phyloP scores from a whole-genome alignment of 345 rosid species.

The Cardamine occulta region DNA sequence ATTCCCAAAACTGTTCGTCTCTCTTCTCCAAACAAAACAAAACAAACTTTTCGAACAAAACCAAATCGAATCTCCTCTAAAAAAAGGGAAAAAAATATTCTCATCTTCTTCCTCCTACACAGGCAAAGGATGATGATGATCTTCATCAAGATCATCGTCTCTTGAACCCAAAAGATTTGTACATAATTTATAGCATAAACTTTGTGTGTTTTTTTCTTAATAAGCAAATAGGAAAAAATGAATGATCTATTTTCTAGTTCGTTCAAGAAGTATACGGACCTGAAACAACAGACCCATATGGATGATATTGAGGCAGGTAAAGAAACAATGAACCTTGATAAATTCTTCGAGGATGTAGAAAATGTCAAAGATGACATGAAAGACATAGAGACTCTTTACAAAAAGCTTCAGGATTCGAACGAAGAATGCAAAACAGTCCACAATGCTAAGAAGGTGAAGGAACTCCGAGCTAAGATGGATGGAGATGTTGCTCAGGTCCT shows the following conservation, averaged over 20 bases:
- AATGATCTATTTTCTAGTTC: conserved; percentile 82
- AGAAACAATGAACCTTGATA: conserved; percentile 67
- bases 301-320: conserved; percentile 73
- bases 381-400: conserved; percentile 59
- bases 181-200: background rate
- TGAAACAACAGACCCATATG: conserved; percentile 55
- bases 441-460: conserved; percentile 66
- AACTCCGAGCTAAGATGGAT: conserved; percentile 66
- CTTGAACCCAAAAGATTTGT: conserved; percentile 20
- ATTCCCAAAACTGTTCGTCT: conserved; percentile 1
- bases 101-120: conserved; percentile 16
- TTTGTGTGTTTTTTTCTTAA: too few species aligned
- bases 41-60: conserved; percentile 15
- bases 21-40: conserved; percentile 16
- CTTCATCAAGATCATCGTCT: conserved; percentile 21
- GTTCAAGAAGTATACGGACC: conserved; percentile 75
- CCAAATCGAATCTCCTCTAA: background rate
- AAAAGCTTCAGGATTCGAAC: conserved; percentile 70
- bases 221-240: conserved; percentile 49
- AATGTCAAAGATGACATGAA: conserved; percentile 72
- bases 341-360: conserved; percentile 79
- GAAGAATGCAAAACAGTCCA: conserved; percentile 72
- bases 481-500: conserved; percentile 62
- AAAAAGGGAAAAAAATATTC: background rate
- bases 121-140: conserved; percentile 27